Evolutionary conservation across 2,329 filamentous ascomycete genomes (phyloP).

Genomic region (Triangularia setosa): DNA sequence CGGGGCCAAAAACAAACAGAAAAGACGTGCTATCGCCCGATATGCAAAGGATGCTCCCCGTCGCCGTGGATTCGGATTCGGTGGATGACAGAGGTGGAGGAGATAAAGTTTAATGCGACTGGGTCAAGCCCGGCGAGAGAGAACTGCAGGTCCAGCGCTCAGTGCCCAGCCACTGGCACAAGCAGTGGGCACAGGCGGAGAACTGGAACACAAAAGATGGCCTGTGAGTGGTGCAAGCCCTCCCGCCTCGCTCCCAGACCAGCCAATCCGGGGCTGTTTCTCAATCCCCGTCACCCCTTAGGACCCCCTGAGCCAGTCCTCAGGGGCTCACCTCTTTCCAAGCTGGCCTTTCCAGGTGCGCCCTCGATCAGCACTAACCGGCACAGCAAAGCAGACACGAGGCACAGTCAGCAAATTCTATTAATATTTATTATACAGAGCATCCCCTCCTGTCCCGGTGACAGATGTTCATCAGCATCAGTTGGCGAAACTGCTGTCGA

Average conservation of each 20-base stretch:
- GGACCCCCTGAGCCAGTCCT: not conserved
- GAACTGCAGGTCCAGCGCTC: conserved; percentile 1
- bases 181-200: no score
- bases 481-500: not conserved
- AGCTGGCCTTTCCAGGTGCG: not conserved
- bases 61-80: not conserved
- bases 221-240: not conserved
- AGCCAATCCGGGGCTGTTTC: conserved; percentile 10
- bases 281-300: not conserved
- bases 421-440: not conserved
- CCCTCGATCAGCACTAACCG: not conserved
- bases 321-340: conserved; percentile 9
- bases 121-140: conserved; percentile 5
- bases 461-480: not conserved
- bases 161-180: not conserved
- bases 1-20: not conserved
- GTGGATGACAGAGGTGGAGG: conserved; percentile 4
- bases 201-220: conserved; percentile 1
- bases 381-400: conserved; percentile 5
- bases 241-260: not conserved
- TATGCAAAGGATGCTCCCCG: conserved; percentile 5
- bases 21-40: not conserved
- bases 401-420: conserved; percentile 7
- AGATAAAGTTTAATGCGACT: conserved; percentile 7
- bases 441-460: not conserved